Conservation (phyloP, 371 early-diverging fungal genomes). For the Batrachochytrium dendrobatidis region DNA sequence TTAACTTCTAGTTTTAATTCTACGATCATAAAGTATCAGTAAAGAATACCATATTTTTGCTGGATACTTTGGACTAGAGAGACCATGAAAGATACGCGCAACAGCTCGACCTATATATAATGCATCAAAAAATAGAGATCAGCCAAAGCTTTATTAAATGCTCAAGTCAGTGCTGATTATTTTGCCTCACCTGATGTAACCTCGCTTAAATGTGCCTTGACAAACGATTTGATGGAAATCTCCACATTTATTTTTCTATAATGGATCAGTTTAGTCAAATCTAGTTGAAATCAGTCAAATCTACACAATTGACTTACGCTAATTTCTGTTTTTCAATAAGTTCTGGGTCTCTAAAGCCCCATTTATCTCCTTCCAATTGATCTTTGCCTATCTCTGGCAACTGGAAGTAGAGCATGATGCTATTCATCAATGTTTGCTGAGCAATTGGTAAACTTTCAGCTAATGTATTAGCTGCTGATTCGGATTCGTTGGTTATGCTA, state of each 20-base stretch:
- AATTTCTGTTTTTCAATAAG: constrained; percentile 12
- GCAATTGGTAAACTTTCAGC: no score
- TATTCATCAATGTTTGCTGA: neutral
- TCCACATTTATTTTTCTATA: constrained; percentile 24
- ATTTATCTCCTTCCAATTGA: neutral
- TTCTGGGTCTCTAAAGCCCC: constrained; percentile 25
- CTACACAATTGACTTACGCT: constrained; percentile 7
- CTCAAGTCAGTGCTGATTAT: no score
- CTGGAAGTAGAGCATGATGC: neutral
- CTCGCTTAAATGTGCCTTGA: constrained; percentile 30
- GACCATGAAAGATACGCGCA: constrained; percentile 57
- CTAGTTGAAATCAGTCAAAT: neutral
- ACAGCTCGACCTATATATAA: constrained; percentile 42
- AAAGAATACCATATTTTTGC: constrained; percentile 37
- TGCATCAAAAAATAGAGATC: neutral
- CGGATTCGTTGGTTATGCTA: no score
- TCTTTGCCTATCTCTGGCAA: constrained; percentile 4
- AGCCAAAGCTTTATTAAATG: no score
- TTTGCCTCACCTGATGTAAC: constrained; percentile 32
- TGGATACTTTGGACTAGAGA: constrained; percentile 46
- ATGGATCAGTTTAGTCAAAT: neutral
- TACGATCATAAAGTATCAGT: no score
- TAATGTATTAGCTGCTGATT: no score
- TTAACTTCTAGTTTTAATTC: neutral
- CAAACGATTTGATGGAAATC: constrained; percentile 30